Evolutionary conservation across 2,329 filamentous ascomycete genomes (phyloP).

Genomic region (Ceratocystis huliohia): DNA sequence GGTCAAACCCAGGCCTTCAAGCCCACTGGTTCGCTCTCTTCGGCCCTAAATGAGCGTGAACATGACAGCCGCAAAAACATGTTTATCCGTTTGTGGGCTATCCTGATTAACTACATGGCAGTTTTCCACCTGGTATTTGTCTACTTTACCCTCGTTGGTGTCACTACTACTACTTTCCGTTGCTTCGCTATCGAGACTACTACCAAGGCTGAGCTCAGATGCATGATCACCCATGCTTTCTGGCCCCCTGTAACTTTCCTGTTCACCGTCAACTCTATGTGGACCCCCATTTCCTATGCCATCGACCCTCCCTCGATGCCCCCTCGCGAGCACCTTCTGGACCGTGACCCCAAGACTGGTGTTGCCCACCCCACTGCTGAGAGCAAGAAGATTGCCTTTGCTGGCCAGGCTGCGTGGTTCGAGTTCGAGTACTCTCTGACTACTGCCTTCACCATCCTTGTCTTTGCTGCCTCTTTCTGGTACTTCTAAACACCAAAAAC

Average conservation of each 20-base stretch:
- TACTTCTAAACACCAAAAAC: constrained; percentile 17
- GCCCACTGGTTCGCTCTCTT: constrained; percentile 45
- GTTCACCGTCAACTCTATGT: constrained; percentile 41
- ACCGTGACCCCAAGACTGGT: constrained; percentile 41
- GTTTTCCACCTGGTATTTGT: constrained; percentile 44
- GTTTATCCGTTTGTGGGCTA: constrained; percentile 40
- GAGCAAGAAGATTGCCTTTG: constrained; percentile 44
- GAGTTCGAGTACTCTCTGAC: constrained; percentile 42
- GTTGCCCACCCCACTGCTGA: constrained; percentile 39
- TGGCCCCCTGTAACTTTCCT: constrained; percentile 50
- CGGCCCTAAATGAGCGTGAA: constrained; percentile 46
- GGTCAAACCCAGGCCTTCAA: constrained; percentile 47
- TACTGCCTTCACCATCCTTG: constrained; percentile 37
- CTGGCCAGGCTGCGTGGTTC: constrained; percentile 42
- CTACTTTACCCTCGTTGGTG: constrained; percentile 39
- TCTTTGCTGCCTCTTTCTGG: constrained; percentile 35
- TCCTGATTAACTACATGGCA: constrained; percentile 44
- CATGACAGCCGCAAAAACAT: constrained; percentile 39
- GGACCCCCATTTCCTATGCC: constrained; percentile 48
- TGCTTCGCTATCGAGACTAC: constrained; percentile 33
- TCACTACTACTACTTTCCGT: constrained; percentile 39
- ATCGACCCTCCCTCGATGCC: constrained; percentile 47
- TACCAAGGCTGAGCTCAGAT: constrained; percentile 34
- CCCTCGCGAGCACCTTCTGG: constrained; percentile 43
- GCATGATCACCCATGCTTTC: constrained; percentile 46